Evolutionary conservation across 176 grass and related monocot species (phyloP).

Genomic region (Oryza australiensis): DNA sequence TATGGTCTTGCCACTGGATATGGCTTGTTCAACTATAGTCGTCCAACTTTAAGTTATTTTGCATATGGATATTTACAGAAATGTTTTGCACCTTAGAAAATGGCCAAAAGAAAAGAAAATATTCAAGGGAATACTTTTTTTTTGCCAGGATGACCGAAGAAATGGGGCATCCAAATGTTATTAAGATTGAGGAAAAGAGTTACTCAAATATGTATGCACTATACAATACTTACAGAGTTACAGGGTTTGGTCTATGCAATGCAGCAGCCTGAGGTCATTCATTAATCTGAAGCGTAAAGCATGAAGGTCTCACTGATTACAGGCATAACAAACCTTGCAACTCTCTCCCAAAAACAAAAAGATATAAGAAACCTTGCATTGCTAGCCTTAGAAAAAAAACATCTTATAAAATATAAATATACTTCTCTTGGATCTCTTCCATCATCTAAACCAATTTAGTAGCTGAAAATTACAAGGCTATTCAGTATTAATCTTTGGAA

Average conservation of each 20-base stretch:
- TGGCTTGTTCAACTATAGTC: not conserved
- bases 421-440: not conserved
- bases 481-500: not conserved
- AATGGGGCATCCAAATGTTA: too few species aligned
- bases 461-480: not conserved
- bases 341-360: too few species aligned
- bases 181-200: too few species aligned
- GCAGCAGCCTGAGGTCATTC: slow-evolving; percentile 14
- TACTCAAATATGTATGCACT: not conserved
- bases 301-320: not conserved
- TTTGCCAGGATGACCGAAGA: too few species aligned
- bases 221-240: not conserved
- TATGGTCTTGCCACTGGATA: not conserved
- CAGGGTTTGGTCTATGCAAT: not conserved
- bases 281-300: not conserved
- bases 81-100: slow-evolving; percentile 10
- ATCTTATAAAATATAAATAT: not conserved
- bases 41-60: slow-evolving; percentile 18
- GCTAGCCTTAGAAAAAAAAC: not conserved
- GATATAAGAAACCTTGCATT: not conserved
- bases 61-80: not conserved
- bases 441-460: slow-evolving; percentile 16
- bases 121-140: not conserved
- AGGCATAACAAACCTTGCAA: not conserved
- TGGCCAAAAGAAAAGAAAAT: slow-evolving; percentile 9